Evolutionary conservation across 2,329 filamentous ascomycete species (phyloP).

Genomic region (Fulvia fulva): DNA sequence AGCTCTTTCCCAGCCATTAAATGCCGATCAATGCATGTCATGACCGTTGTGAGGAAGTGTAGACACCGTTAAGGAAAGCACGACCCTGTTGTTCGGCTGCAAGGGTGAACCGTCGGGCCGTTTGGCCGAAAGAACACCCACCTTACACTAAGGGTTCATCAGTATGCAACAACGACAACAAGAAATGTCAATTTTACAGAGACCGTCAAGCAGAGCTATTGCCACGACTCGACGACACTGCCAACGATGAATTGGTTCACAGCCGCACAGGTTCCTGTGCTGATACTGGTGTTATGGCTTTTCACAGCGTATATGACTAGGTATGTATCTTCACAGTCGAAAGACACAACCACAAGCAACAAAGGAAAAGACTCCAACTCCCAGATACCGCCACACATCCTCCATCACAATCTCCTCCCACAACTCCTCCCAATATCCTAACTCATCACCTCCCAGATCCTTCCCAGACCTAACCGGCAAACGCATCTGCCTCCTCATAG

Average conservation of each 20-base stretch:
- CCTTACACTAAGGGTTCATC: background rate
- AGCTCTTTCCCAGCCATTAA: background rate
- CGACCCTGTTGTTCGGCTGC: background rate
- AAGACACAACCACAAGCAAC: background rate
- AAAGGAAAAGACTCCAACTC: background rate
- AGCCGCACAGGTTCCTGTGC: constrained; percentile 38
- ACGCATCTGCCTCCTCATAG: constrained; percentile 86
- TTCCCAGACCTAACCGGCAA: constrained; percentile 73
- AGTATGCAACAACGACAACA: background rate
- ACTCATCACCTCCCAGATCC: constrained; percentile 25
- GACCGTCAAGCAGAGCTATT: background rate
- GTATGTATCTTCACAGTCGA: background rate
- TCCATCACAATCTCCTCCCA: background rate
- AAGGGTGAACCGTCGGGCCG: constrained; percentile 1
- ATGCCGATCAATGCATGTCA: background rate
- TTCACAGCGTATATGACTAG: constrained; percentile 44
- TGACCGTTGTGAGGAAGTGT: background rate
- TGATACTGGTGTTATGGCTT: constrained; percentile 44
- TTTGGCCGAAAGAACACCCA: background rate
- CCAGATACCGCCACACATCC: background rate
- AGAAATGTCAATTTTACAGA: background rate
- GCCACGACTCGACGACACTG: background rate
- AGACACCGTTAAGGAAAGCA: background rate
- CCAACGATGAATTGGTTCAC: constrained; percentile 40
- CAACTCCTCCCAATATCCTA: background rate